Percentiles rank a stretch among this genome's conserved stretches.
Evolutionary conservation across 441 rosid genomes (phyloP).

Genomic region (Kokia cookei): DNA sequence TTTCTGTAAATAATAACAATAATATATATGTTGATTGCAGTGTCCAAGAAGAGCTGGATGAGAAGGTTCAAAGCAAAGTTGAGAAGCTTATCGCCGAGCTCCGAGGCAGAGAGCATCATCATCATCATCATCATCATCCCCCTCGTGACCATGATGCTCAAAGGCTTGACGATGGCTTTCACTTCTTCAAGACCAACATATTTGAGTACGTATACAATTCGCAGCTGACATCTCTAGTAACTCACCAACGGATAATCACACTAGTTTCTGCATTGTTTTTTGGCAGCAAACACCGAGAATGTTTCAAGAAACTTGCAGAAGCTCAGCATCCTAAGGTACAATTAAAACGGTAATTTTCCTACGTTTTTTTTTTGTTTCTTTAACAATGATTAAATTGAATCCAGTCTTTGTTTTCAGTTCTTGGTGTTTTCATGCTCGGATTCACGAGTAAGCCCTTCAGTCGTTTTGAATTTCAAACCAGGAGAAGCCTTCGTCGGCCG

Average conservation of each 20-base stretch:
- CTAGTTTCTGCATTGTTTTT: not conserved
- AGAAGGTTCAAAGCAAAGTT: constrained; percentile 2
- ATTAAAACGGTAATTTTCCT: not conserved
- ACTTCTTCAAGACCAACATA: constrained; percentile 24
- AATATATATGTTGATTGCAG: not conserved
- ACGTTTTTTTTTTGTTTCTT: too few relatives aligned
- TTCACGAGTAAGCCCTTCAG: constrained; percentile 58
- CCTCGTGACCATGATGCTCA: constrained; percentile 14
- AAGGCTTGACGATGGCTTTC: constrained; percentile 30
- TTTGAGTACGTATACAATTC: constrained; percentile 30
- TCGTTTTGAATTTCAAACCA: constrained; percentile 41
- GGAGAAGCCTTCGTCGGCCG: constrained; percentile 56
- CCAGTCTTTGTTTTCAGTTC: constrained; percentile 23
- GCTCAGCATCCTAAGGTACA: constrained; percentile 38
- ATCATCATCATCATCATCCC: not conserved
- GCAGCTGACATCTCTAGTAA: not conserved
- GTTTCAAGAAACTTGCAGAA: constrained; percentile 25
- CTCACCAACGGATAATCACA: not conserved
- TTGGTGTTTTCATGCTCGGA: constrained; percentile 64
- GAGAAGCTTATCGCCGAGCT: constrained; percentile 4
- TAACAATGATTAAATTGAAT: not conserved
- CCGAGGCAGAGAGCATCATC: not conserved
- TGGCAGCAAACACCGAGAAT: constrained; percentile 33
- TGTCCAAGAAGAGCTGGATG: not conserved
- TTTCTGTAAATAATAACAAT: not conserved